Evolutionary conservation across 1,284 basidiomycete genomes (phyloP).

Genomic region (Dichomitus squalens): DNA sequence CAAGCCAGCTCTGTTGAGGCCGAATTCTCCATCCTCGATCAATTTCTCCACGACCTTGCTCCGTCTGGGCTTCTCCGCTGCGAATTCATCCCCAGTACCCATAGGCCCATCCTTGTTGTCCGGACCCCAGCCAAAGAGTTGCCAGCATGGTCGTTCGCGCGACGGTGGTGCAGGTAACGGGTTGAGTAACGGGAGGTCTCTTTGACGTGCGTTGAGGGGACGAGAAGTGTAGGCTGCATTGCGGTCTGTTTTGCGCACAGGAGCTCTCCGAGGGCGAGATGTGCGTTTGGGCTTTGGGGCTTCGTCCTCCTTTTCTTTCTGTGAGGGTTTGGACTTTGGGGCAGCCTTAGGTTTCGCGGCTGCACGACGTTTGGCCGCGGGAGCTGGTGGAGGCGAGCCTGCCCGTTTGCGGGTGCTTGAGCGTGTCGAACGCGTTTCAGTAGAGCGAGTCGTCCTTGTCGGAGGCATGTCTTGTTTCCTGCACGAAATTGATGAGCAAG

Average conservation of each 20-base stretch:
- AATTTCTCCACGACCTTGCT: slow-evolving; percentile 65
- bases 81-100: slow-evolving; percentile 78
- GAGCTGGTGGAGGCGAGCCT: neutral
- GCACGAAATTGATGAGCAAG: no score
- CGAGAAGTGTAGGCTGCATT: neutral
- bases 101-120: slow-evolving; percentile 87
- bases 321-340: neutral
- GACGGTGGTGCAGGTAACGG: slow-evolving; percentile 14
- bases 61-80: slow-evolving; percentile 66
- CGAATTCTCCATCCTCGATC: slow-evolving; percentile 63
- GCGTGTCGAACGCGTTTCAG: neutral
- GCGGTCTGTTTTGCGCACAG: neutral
- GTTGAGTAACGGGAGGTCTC: slow-evolving; percentile 42
- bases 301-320: neutral
- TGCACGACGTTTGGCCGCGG: neutral
- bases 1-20: slow-evolving; percentile 68
- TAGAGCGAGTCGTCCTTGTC: neutral
- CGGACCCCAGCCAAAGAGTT: slow-evolving; percentile 77
- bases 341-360: neutral
- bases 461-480: neutral
- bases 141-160: slow-evolving; percentile 17
- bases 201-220: slow-evolving; percentile 59
- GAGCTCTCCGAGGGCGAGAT: neutral
- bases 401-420: neutral
- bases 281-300: neutral